Percentiles rank a stretch among this genome's conserved stretches.
Evolutionary conservation across 768 basidiomycete genomes (phyloP).

Genomic region (Crassisporium funariophilum): DNA sequence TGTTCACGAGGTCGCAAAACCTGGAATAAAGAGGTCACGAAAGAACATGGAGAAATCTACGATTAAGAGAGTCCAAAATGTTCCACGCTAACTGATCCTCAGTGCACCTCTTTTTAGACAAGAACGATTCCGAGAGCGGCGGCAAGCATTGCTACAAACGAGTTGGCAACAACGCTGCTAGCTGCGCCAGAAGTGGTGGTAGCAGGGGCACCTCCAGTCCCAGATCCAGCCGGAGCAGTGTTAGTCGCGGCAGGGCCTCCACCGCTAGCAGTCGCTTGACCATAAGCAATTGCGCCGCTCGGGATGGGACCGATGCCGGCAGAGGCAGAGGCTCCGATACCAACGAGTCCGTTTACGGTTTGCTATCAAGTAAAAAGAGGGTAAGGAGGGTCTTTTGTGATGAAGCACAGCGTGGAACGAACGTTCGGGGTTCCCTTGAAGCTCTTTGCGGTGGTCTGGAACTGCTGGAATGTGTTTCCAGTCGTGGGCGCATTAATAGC

Average conservation of each 20-base stretch:
- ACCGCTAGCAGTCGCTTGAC: too few species aligned
- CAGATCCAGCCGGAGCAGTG: conserved; percentile 21
- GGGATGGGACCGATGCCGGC: conserved; percentile 41
- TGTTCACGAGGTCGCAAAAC: too few species aligned
- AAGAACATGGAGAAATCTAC: too few species aligned
- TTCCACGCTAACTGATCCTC: too few species aligned
- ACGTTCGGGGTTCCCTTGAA: conserved; percentile 34
- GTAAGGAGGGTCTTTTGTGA: not conserved
- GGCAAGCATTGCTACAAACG: conserved; percentile 13
- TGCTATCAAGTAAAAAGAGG: conserved; percentile 30
- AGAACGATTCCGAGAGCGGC: conserved; percentile 15
- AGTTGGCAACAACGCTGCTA: conserved; percentile 8
- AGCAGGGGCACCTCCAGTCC: conserved; percentile 3
- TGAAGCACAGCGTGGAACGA: conserved; percentile 15
- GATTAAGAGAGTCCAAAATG: too few species aligned
- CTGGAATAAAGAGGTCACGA: too few species aligned
- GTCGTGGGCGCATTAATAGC: conserved; percentile 52
- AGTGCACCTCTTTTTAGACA: conserved; percentile 11
- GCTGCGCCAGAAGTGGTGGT: conserved; percentile 9
- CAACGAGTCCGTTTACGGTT: conserved; percentile 42
- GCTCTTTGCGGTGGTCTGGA: conserved; percentile 33
- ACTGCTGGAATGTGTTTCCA: conserved; percentile 45
- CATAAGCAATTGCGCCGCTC: conserved; percentile 32
- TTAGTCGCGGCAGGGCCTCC: conserved; percentile 20
- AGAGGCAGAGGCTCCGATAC: conserved; percentile 51